These are phyloP conservation scores for Scedosporium dehoogii DNA, from an alignment of 2,329 filamentous ascomycete genomes.

Conservation along the genomic window DNA sequence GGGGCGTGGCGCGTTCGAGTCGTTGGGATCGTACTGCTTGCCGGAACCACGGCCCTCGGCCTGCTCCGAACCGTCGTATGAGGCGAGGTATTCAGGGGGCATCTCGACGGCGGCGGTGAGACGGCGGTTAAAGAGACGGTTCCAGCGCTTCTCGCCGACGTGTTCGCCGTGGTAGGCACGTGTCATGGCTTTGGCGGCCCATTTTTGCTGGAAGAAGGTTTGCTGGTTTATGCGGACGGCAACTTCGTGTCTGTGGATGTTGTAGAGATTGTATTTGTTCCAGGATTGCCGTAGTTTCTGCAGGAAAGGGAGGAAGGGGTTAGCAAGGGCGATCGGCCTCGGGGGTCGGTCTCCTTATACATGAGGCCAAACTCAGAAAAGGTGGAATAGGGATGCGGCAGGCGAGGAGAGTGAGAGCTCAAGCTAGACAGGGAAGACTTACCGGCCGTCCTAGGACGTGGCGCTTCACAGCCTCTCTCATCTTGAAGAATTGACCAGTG, in stretches of 20 bases:
- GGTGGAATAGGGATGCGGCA: slow-evolving; percentile 2
- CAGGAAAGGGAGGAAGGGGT: slow-evolving; percentile 6
- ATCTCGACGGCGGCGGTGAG: slow-evolving; percentile 79
- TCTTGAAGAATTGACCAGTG: slow-evolving; percentile 10
- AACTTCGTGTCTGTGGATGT: slow-evolving; percentile 48
- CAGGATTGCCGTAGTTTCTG: slow-evolving; percentile 93
- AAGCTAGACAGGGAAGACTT: slow-evolving; percentile 2
- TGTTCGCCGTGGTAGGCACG: slow-evolving; percentile 93
- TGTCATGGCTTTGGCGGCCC: slow-evolving; percentile 73
- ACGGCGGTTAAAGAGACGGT: slow-evolving; percentile 79
- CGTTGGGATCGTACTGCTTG: slow-evolving; percentile 24
- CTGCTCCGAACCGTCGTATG: slow-evolving; percentile 70
- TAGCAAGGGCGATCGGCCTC: background rate
- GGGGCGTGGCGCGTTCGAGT: slow-evolving; percentile 9
- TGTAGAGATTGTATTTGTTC: slow-evolving; percentile 97
- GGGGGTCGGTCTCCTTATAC: background rate
- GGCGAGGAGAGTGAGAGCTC: background rate
- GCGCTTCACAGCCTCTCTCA: slow-evolving; percentile 13
- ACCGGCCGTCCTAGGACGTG: slow-evolving; percentile 12
- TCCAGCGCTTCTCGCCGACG: slow-evolving; percentile 86
- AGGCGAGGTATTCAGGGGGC: slow-evolving; percentile 69
- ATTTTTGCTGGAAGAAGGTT: slow-evolving; percentile 99
- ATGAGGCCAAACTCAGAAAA: background rate
- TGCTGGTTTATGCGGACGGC: slow-evolving; percentile 17
- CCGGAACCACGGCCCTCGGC: slow-evolving; percentile 79